A percentile compares a stretch with the other conserved stretches of the same genome.
These are phyloP conservation scores for Akanthomyces uredinophilus DNA, from an alignment of 2,329 filamentous ascomycete genomes.

Conservation along the genomic window DNA sequence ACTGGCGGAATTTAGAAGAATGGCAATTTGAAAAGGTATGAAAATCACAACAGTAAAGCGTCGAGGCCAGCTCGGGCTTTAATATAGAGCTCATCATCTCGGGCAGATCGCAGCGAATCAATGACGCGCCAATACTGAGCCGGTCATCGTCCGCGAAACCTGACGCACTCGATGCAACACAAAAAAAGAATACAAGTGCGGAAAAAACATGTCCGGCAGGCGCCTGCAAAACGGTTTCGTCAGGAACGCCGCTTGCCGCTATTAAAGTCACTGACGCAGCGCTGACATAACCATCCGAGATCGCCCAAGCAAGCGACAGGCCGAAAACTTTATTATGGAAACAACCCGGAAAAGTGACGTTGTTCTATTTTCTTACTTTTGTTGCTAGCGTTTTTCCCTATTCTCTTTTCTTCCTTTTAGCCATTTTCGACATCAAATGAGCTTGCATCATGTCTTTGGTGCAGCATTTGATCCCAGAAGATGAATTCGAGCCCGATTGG, in stretches of 20 bases:
- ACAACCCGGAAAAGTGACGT: neutral
- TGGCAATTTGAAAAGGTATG: neutral
- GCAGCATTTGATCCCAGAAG: conserved; percentile 5
- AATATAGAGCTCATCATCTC: neutral
- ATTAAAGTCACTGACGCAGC: neutral
- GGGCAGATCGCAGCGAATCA: neutral
- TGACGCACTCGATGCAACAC: neutral
- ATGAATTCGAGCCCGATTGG: conserved; percentile 3
- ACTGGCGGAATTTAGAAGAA: neutral
- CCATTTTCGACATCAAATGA: neutral
- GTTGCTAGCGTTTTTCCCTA: neutral
- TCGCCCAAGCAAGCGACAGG: neutral
- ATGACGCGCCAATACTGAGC: neutral
- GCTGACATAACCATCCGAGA: conserved; percentile 2
- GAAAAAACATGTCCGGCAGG: neutral
- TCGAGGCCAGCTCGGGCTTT: neutral
- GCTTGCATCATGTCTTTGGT: conserved; percentile 1
- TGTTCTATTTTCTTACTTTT: neutral
- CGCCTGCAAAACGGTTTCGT: neutral
- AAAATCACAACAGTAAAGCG: neutral
- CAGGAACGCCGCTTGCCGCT: neutral
- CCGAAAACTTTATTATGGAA: neutral
- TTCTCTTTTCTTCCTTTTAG: neutral
- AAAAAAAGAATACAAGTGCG: too few species aligned
- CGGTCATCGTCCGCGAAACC: neutral